Base-by-base conservation (phyloP, 306 rosid species). In the Macrotyloma uniflorum region DNA sequence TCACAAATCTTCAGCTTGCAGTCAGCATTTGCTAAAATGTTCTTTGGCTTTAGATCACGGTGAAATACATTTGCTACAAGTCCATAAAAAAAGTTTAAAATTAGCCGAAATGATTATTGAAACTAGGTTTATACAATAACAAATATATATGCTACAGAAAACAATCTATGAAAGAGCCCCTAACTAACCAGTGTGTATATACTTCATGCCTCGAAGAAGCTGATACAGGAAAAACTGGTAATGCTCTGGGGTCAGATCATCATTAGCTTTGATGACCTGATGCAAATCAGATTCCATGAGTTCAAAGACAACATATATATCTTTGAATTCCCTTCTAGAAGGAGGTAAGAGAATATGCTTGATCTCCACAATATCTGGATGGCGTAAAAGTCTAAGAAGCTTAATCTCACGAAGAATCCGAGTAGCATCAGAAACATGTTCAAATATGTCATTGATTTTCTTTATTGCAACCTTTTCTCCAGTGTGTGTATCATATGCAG, bases 241-340 rank as follows among this genome's bases (percentile, higher is more conserved):
- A 82, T 93, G 98, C 79, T 96, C 99, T 26, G 91, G 99, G 15
- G 99, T 96, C 86, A 96, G 90, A 84, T 96, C 99, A 67, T 96
- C 99, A 78, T 96, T 96, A 69, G 99, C 99, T 89, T 96, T 96
- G 83, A 96, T 96, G 83, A 96, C 99, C 85, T 96, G 99, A 85
- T 96, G 99, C 69, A 96, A 76, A 87, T 96, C 99, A 84, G 99
- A 96, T 84, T 96, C 99, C 99, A 96, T 96, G 75, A 96, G 98
- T 83, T 96, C 99, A 74, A 96, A 96, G 40, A 96, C 99, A 67
- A 96, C 99, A 82, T 93, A 96, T 78, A 96, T 96, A 85, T 96
- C 99, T 86, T 90, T 96, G 86, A 93, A 96, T 84, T 96, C 99
- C 90, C 99, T 93, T 85, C 99, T 91, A 45, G 98, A 96, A 78